Evolutionary conservation across 495 filamentous ascomycete genomes (phyloP), one percentile per base, ranked within the genome.

Genomic region (Ascodesmis nigricans): DNA sequence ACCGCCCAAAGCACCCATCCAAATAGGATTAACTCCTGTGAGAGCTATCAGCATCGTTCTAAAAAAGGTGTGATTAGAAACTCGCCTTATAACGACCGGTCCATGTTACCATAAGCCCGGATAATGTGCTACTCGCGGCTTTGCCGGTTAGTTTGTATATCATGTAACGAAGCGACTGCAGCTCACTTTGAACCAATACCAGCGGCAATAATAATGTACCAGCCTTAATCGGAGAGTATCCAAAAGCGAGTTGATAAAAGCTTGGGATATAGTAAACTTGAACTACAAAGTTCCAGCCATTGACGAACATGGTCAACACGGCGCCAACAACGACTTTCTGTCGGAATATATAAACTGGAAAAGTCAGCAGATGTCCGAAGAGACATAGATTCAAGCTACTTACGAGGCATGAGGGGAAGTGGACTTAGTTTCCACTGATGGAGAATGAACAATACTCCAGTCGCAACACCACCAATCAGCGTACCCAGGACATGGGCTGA

Each of bases 221-320:
- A 5, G 63, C 54, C 28, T 56, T 59, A 1, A 64, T 58, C 0
- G 62, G 55, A 1, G 60, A 62, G 34, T 66, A 67, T 3, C 52
- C 56, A 36, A 64, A 65, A 1, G 60, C 62, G 35, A 68, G 48
- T 43, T 68, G 64, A 38, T 63, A 68, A 40, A 67, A 67, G 4
- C 58, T 60, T 4, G 65, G 64, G 24, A 67, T 61, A 34, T 65
- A 67, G 45, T 66, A 66, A 2, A 64, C 50, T 42, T 66, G 62
- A 1, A 64, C 59, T 21, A 65, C 42, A 36, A 65, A 63, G 37
- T 64, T 64, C 63, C 64, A 67, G 2, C 63, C 62, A 24, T 64
- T 61, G 35, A 67, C 56, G 25, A 63, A 63, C 60, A 65, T 65
- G 14, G 63, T 67, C 10, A 65, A 36, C 33, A 55, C 63, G 1